Percentiles rank a stretch among this genome's conserved stretches.
Conservation (phyloP, 768 basidiomycete genomes). For the Leccinum variicolor region DNA sequence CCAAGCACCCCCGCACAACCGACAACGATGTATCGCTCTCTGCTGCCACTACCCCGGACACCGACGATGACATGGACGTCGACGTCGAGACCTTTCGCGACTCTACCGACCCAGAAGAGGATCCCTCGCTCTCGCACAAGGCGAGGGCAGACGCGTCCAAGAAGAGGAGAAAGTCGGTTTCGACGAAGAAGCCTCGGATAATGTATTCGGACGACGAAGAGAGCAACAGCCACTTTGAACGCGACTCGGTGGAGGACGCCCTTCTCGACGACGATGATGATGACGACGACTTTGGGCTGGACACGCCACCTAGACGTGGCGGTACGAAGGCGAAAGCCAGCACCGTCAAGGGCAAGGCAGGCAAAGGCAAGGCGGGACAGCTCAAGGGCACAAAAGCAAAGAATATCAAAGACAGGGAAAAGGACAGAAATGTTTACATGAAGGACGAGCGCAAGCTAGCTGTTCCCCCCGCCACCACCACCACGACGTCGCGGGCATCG, state of each 20-base stretch:
- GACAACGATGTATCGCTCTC: constrained; percentile 27
- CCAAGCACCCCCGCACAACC: constrained; percentile 25
- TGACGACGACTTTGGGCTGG: constrained; percentile 27
- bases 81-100: constrained; percentile 37
- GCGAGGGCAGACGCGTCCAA: constrained; percentile 1
- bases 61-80: constrained; percentile 39
- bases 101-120: not conserved
- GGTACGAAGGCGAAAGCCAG: constrained; percentile 19
- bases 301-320: constrained; percentile 20
- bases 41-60: constrained; percentile 39
- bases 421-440: constrained; percentile 34
- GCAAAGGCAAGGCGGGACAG: constrained; percentile 20
- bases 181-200: constrained; percentile 14
- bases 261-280: constrained; percentile 23
- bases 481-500: constrained; percentile 21
- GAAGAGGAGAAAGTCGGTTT: constrained; percentile 18
- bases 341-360: constrained; percentile 24
- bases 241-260: constrained; percentile 24
- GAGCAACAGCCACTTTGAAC: constrained; percentile 22
- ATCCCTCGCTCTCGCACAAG: constrained; percentile 3
- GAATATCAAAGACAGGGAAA: constrained; percentile 30
- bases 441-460: constrained; percentile 41
- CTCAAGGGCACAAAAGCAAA: constrained; percentile 28
- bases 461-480: constrained; percentile 11
- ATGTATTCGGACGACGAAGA: constrained; percentile 31